Base-by-base conservation (phyloP, 805 yeast genomes). In the Kuraishia cidri region DNA sequence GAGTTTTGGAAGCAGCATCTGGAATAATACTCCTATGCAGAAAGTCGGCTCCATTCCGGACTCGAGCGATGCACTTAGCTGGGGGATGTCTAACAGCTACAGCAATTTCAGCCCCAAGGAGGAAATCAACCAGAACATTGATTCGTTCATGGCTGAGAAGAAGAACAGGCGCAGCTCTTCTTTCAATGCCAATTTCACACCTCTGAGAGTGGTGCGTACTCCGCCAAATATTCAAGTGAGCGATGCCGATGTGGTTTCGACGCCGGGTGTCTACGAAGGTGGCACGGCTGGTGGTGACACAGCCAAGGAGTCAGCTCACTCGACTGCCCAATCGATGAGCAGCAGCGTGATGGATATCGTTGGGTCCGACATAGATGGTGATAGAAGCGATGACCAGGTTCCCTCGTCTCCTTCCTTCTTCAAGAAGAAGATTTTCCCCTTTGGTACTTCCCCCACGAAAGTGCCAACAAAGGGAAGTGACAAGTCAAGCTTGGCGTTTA, bases 331-430 rank as follows among this genome's bases (percentile, higher is more conserved):
- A 6, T 28, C 24, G n/a, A 10, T 28, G 6, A 16, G n/a, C 29
- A 31, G 28, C 27, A 13, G n/a, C 17, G 23, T 11, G 4, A 7
- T 22, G 32, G 26, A 30, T 12, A 14, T 25, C 19, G 6, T 15
- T 15, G 25, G n/a, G 24, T 6, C 22, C 23, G 27, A 31, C 15
- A 15, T 23, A 11, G n/a, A n/a, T n/a, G 23, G 23, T 7, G 23
- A 20, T 10, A 10, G 9, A 20, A 10, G 10, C 23, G 9, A 10
- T 10, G 37, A 30, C 22, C 34, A 30, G n/a, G 40, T 36, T 10
- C 40, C 46, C n/a, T 35, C 52, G 2, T 57, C 66, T 4, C 63
- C 65, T 6, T 56, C 62, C 6, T 56, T 62, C 27, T 52, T 62
- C 44, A 55, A 54, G 29, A 51, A 48, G 32, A 52, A 48, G 26